Evolutionary conservation across 106 monocot genomes (phyloP).

Genomic region (Chionographis japonica): DNA sequence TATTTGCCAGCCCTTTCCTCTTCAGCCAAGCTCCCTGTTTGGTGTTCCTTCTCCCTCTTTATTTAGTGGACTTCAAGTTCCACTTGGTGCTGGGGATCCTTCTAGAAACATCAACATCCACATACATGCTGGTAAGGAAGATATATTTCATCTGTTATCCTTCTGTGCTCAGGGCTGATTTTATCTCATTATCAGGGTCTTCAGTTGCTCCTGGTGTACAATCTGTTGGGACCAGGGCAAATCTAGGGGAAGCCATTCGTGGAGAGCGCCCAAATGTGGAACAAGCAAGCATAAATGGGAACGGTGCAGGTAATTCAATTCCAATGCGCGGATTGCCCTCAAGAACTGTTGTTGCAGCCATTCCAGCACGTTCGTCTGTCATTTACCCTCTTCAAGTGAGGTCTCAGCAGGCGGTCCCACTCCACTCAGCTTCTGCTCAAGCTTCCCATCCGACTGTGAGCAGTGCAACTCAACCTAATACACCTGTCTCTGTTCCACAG

Average conservation of each 20-base stretch:
- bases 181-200: conserved; percentile 24
- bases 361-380: conserved; percentile 34
- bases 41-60: conserved; percentile 23
- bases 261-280: conserved; percentile 16
- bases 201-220: conserved; percentile 28
- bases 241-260: conserved; percentile 14
- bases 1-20: conserved; percentile 50
- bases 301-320: conserved; percentile 17
- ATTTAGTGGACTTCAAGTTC: conserved; percentile 35
- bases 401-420: conserved; percentile 25
- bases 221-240: conserved; percentile 20
- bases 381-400: conserved; percentile 58
- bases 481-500: not conserved
- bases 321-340: conserved; percentile 31
- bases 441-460: conserved; percentile 10
- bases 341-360: conserved; percentile 46
- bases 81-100: conserved; percentile 36
- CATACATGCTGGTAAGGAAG: conserved; percentile 49
- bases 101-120: conserved; percentile 53
- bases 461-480: conserved; percentile 10
- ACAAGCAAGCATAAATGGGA: conserved; percentile 17
- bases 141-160: not conserved
- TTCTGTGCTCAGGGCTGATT: conserved; percentile 3
- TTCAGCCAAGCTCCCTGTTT: conserved; percentile 50
- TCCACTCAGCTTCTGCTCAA: conserved; percentile 20